Base-by-base conservation (phyloP, 176 grass and related monocot species). In the Thalia dealbata region DNA sequence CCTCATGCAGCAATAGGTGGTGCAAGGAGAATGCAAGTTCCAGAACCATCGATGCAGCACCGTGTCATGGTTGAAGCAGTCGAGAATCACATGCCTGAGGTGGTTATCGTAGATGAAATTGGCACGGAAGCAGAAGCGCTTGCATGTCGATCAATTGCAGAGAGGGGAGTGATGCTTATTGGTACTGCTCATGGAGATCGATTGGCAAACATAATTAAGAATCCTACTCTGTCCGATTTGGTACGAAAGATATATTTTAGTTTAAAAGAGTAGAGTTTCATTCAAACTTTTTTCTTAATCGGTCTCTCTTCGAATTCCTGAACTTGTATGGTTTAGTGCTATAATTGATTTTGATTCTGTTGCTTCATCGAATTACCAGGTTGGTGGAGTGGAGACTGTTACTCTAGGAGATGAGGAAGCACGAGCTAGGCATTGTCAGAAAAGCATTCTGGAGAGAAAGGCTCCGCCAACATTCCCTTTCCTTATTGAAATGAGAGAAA, bases 31-130 rank as follows among this genome's bases (percentile, higher is more conserved):
- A 92, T 97, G 89, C 93, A 97, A 92, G 93, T 97, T 86, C 87
- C 89, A 73, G 63, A 92, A 84, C 93, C 87, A 72, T 97, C 93
- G 69, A 81, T 92, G 93, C 89, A 96, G 52, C 89, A 96, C 72
- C 86, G 75, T 30, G 87, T 97, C 61, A 97, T 97, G 93, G 92
- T 97, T 84, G 89, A 97, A 92, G 93, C 93, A 29, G 89, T 97
- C 23, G 89, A 97, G 80, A 97, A 97, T 71, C 93, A 97, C 87
- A 97, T 97, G 89, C 93, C 93, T 75, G 87, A 97, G 83, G 93
- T 92, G 73, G 88, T 97, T 69, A 92, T 92, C 67, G 89, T 97
- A 62, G 93, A 92, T 52, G 93, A 97, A 84, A 97, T 97, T 52
- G 93, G 93, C 61, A 97, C 93, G 61, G 86, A 97, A 78, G 86